Percentiles rank a stretch among this genome's conserved stretches.
Evolutionary conservation across 176 grass and related monocot species (phyloP).

Genomic region (Cocos nucifera): DNA sequence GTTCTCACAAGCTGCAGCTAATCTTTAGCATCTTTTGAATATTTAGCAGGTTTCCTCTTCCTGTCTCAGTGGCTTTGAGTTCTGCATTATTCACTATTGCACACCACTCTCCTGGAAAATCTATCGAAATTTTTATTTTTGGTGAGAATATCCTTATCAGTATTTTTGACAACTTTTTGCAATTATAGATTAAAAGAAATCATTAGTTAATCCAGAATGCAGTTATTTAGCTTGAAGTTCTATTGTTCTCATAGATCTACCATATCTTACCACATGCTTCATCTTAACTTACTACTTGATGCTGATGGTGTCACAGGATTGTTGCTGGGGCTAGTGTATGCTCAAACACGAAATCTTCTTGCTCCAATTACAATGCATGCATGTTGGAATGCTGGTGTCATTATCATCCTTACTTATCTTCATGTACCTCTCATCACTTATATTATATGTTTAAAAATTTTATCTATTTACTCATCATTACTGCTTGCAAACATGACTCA

Average conservation of each 20-base stretch:
- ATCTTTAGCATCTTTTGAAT: too few species aligned
- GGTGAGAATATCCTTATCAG: neutral
- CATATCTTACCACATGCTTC: too few species aligned
- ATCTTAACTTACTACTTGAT: too few species aligned
- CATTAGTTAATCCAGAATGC: too few species aligned
- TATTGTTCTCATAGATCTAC: too few species aligned
- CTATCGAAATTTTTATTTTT: constrained; percentile 4
- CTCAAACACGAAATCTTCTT: constrained; percentile 9
- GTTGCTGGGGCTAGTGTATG: neutral
- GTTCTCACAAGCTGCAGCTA: too few species aligned
- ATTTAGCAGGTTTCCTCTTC: constrained; percentile 7
- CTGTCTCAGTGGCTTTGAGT: constrained; percentile 3
- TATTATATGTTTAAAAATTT: too few species aligned
- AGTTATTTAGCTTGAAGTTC: too few species aligned
- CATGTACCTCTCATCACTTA: neutral
- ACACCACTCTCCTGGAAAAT: constrained; percentile 14
- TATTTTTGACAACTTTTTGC: too few species aligned
- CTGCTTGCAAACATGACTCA: too few species aligned
- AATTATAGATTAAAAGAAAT: too few species aligned
- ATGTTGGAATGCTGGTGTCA: constrained; percentile 2
- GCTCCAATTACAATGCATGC: constrained; percentile 9
- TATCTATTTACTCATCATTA: too few species aligned
- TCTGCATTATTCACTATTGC: neutral
- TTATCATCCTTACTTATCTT: constrained; percentile 2
- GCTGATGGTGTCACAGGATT: neutral